Conservation (phyloP, 345 rosid genomes). For the Citrus mangshanensis region DNA sequence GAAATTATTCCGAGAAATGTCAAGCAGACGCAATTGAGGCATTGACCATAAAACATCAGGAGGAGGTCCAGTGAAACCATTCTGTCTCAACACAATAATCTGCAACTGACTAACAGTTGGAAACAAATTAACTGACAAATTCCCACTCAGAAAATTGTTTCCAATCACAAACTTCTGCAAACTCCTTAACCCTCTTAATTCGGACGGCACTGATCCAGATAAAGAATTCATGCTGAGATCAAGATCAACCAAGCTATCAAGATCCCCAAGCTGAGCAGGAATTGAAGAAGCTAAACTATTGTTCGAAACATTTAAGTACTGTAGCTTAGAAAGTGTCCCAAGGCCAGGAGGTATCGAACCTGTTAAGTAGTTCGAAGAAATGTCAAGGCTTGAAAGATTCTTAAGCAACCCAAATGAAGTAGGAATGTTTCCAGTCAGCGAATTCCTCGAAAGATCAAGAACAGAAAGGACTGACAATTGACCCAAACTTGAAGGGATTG, state of each 20-base stretch:
- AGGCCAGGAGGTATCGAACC: conserved; percentile 63
- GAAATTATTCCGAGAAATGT: conserved; percentile 75
- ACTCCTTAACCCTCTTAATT: conserved; percentile 56
- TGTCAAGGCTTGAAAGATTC: conserved; percentile 61
- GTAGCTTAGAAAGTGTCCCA: conserved; percentile 57
- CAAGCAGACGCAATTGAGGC: conserved; percentile 55
- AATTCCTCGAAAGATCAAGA: conserved; percentile 72
- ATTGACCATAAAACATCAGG: conserved; percentile 59
- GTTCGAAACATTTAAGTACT: conserved; percentile 61
- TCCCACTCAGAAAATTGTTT: conserved; percentile 51
- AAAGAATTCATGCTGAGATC: conserved; percentile 78
- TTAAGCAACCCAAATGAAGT: conserved; percentile 48
- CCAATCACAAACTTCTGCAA: conserved; percentile 59
- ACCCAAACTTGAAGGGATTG: conserved; percentile 64
- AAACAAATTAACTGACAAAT: conserved; percentile 56
- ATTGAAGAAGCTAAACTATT: conserved; percentile 64
- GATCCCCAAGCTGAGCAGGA: conserved; percentile 74
- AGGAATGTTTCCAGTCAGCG: conserved; percentile 67
- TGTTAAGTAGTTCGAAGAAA: conserved; percentile 65
- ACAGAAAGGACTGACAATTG: conserved; percentile 43
- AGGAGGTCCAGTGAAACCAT: conserved; percentile 50
- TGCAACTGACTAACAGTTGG: conserved; percentile 52
- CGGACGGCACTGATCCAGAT: conserved; percentile 60
- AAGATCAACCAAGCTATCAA: conserved; percentile 57
- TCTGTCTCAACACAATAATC: conserved; percentile 49